Base-by-base conservation (phyloP, 495 filamentous ascomycete species). In the Aspergillus diversus region DNA sequence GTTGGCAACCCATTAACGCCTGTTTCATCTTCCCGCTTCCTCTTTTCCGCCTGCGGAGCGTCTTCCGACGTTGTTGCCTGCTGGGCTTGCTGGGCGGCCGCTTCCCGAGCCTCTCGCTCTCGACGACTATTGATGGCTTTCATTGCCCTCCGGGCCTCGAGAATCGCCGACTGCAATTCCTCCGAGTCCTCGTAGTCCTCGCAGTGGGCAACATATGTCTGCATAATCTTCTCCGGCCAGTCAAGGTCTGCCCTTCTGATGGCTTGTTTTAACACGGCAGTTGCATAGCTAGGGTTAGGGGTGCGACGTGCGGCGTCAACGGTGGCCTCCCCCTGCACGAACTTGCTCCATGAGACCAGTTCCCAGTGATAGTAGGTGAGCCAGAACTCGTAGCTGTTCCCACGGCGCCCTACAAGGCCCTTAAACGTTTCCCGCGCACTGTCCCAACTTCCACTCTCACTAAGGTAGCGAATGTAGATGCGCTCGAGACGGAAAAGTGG, bases 301-400 rank as follows among this genome's bases (percentile, higher is more conserved):
- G 68, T 79, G 17, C 78, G 77, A 57, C 78, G 68, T 11, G 78
- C 77, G n/a, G 76, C 79, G 56, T 82, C 77, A 9, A 71, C 74
- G 7, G 79, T 79, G 12, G 77, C 71, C 61, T 81, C 81, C 50
- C 71, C 77, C 60, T 83, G 80, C 5, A 81, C 78, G 54, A 84
- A 80, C 63, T 82, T 86, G 63, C 80, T 78, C 87, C 87, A 89
- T 5, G 82, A 78, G 54, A 89, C 83, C 81, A 97, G 87, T 73
- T 97, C 95, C 92, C 92, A 99, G 46, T 87, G 75, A 73, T 96
- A 97, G 72, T 90, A 97, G 42, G 87, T 84, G 34, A 92, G 84
- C 95, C 95, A 99, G 69, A 97, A 97, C 67, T 96, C 91, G 67
- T 91, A 91, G 68, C 88, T 92, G 64, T 90, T 82, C 17, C 87